Evolutionary conservation across 2,329 filamentous ascomycete species (phyloP).

Genomic region (Nannizziopsis barbatae): DNA sequence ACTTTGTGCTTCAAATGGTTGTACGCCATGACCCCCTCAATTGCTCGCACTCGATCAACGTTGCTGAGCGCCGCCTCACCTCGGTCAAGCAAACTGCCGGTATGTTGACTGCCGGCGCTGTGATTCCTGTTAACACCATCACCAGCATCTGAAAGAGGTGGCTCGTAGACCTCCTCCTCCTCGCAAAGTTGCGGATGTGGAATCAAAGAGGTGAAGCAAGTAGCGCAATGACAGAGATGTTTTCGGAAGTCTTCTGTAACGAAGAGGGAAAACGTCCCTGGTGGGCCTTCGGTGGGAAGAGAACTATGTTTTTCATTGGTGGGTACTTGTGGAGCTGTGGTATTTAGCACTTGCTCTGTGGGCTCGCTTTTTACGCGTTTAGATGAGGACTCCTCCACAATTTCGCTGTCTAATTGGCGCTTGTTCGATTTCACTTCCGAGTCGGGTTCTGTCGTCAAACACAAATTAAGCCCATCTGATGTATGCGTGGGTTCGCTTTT

Average conservation of each 20-base stretch:
- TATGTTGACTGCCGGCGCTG: conserved; percentile 50
- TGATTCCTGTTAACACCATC: conserved; percentile 41
- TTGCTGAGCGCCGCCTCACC: conserved; percentile 87
- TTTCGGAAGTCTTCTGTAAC: conserved; percentile 67
- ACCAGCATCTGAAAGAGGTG: conserved; percentile 62
- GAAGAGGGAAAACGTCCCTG: conserved; percentile 66
- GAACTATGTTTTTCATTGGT: conserved; percentile 48
- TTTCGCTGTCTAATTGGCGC: conserved; percentile 50
- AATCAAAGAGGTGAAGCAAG: conserved; percentile 65
- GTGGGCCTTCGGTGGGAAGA: conserved; percentile 45
- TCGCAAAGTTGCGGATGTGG: conserved; percentile 73
- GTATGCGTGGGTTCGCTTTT: conserved; percentile 20
- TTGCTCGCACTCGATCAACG: conserved; percentile 83
- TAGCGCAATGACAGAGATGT: conserved; percentile 66
- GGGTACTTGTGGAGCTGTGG: conserved; percentile 14
- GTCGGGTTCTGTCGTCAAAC: not conserved
- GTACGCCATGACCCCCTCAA: conserved; percentile 96
- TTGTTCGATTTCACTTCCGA: conserved; percentile 42
- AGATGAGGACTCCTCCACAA: conserved; percentile 33
- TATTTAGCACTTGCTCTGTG: conserved; percentile 10
- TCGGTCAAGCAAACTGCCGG: conserved; percentile 74
- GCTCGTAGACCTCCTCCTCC: conserved; percentile 89
- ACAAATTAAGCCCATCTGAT: not conserved
- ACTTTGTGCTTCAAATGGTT: conserved; percentile 92
- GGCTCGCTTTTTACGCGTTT: conserved; percentile 38